Percentiles rank a stretch among this genome's conserved stretches.
These are phyloP conservation scores for Blastobotrys ciferrii DNA, from an alignment of 1,139 yeast genomes.

Conservation along the genomic window DNA sequence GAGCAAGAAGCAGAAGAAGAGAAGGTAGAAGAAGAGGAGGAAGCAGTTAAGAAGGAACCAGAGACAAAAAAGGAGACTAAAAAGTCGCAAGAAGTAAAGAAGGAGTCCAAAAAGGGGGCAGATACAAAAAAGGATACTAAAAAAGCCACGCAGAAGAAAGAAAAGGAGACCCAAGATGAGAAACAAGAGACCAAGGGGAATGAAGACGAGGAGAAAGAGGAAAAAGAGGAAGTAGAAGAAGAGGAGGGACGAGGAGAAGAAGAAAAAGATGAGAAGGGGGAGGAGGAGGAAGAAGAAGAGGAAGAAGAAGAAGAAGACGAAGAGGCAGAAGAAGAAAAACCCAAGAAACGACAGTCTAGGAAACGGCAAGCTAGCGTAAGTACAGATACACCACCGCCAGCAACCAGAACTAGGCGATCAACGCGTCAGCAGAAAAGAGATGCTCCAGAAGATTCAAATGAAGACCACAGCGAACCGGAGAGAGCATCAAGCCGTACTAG, in stretches of 20 bases:
- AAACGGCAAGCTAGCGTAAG: slow-evolving; percentile 3
- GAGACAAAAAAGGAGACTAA: slow-evolving; percentile 17
- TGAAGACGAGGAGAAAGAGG: slow-evolving; percentile 10
- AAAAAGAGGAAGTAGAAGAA: not conserved
- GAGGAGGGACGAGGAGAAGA: slow-evolving; percentile 5
- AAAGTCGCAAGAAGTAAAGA: slow-evolving; percentile 7
- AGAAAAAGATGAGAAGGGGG: slow-evolving; percentile 15
- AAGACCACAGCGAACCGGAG: slow-evolving; percentile 19
- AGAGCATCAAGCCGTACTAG: slow-evolving; percentile 9
- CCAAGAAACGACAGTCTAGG: slow-evolving; percentile 11
- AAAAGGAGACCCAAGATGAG: slow-evolving; percentile 18
- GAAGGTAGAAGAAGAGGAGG: slow-evolving; percentile 22
- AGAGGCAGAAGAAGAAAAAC: slow-evolving; percentile 4
- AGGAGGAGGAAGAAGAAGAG: slow-evolving; percentile 18
- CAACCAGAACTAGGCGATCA: slow-evolving; percentile 6
- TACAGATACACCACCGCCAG: slow-evolving; percentile 6
- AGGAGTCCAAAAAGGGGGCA: slow-evolving; percentile 2
- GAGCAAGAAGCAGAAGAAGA: slow-evolving; percentile 22
- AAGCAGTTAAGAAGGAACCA: slow-evolving; percentile 14
- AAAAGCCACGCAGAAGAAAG: not conserved
- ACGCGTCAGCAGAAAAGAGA: slow-evolving; percentile 10
- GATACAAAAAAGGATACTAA: slow-evolving; percentile 8
- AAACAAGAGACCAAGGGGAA: slow-evolving; percentile 12
- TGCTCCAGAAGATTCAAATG: slow-evolving; percentile 16
- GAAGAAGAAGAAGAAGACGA: slow-evolving; percentile 9